Conservation (phyloP, 2,329 filamentous ascomycete genomes). For the Ophiostoma himal-ulmi region DNA sequence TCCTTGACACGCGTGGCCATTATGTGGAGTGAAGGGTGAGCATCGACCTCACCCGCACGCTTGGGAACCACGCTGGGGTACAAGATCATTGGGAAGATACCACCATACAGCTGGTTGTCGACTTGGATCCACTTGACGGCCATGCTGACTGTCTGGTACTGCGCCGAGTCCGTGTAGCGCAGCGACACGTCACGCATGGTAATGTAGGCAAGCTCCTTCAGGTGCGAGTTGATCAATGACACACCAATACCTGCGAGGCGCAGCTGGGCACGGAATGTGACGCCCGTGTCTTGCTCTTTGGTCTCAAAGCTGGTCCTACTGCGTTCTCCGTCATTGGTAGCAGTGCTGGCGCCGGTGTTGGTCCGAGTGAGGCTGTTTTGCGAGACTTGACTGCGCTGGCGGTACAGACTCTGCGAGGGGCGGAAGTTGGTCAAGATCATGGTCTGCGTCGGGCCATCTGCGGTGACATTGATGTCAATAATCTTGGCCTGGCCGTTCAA, state of each 20-base stretch:
- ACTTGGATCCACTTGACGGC: constrained; percentile 99
- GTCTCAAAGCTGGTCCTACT: constrained; percentile 73
- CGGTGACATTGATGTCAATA: constrained; percentile 93
- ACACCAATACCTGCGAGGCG: constrained; percentile 86
- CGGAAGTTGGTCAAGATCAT: constrained; percentile 92
- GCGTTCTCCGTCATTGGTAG: constrained; percentile 19
- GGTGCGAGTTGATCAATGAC: constrained; percentile 85
- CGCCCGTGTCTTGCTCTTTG: constrained; percentile 81
- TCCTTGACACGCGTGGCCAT: constrained; percentile 95
- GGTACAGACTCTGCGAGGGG: constrained; percentile 85
- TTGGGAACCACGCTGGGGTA: constrained; percentile 98
- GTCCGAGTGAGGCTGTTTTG: constrained; percentile 83
- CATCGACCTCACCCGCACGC: constrained; percentile 91
- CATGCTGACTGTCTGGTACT: constrained; percentile 86
- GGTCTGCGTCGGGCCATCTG: constrained; percentile 91
- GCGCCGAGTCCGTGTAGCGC: constrained; percentile 84
- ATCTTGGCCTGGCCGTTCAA: constrained; percentile 68
- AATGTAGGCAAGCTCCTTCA: constrained; percentile 88
- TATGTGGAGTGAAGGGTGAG: constrained; percentile 87
- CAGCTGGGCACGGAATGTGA: constrained; percentile 83
- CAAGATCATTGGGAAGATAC: constrained; percentile 93
- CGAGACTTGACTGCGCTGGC: constrained; percentile 41
- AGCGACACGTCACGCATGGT: constrained; percentile 88
- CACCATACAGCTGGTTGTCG: constrained; percentile 96
- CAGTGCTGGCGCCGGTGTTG: constrained; percentile 9